These are phyloP conservation scores for Solanum rostratum DNA, from an alignment of 257 asterid species.

Conservation along the genomic window DNA sequence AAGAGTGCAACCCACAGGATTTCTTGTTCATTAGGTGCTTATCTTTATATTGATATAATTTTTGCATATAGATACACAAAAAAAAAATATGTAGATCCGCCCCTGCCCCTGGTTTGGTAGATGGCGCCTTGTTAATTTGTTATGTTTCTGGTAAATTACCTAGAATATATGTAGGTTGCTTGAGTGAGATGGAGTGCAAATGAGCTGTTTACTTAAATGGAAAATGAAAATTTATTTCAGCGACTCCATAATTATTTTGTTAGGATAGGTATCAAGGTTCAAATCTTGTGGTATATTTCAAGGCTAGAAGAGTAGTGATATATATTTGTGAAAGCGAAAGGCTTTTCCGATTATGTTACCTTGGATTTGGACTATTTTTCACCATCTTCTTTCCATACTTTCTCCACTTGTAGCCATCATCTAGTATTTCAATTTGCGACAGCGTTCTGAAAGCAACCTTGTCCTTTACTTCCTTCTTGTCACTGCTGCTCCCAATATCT, in stretches of 20 bases:
- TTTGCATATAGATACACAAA: too few relatives aligned
- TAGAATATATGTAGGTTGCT: neutral
- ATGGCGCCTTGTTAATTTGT: neutral
- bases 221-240: too few relatives aligned
- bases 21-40: too few relatives aligned
- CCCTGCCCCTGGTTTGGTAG: too few relatives aligned
- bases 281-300: too few relatives aligned
- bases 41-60: too few relatives aligned
- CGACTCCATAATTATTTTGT: neutral
- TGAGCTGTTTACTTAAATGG: neutral
- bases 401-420: constrained; percentile 96
- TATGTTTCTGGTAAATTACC: neutral
- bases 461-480: constrained; percentile 33
- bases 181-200: neutral
- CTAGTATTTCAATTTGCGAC: constrained; percentile 69
- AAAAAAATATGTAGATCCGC: too few relatives aligned
- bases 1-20: too few relatives aligned
- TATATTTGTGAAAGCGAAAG: too few relatives aligned
- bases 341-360: constrained; percentile 34
- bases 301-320: neutral
- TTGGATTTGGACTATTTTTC: constrained; percentile 85
- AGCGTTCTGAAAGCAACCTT: constrained; percentile 84
- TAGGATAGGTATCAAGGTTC: neutral
- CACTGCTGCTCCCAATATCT: constrained; percentile 18
- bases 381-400: constrained; percentile 98